Base-by-base conservation (phyloP, 345 rosid genomes). In the Hibiscus syriacus region DNA sequence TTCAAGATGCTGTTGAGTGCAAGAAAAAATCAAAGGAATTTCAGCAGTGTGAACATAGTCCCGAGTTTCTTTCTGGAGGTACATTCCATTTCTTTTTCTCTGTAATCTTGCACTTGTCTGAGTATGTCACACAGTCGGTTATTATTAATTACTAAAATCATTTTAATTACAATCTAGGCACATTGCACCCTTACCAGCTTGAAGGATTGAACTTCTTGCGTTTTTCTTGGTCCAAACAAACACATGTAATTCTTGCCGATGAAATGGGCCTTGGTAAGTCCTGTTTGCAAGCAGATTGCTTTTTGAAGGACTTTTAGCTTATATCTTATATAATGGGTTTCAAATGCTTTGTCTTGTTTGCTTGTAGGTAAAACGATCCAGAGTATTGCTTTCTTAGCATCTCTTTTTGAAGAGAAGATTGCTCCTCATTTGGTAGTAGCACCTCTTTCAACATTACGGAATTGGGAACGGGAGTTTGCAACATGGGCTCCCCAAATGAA, bases 401-500 rank as follows among this genome's bases (percentile, higher is more conserved):
- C 99, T 58, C 99, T 92, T 70, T 90, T 79, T 67, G 83, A 74
- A 73, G 99, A 88, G 65, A 74, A 72, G 39, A 20, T 80, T 76
- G 68, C 66, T 48, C 96, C 98, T 22, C 91, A 87, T 82, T 80
- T 95, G 83, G 99, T 95, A n/a, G 86, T 95, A 55, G 99, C 99
- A 78, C 99, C 99, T 60, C 98, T 95, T 73, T 95, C 99, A 73
- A 92, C 98, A 27, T 78, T 95, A 76, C 83, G 98, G 72, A 95
- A 95, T 72, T 95, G 99, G 99, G 99, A 95, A 69, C 86, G 99
- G 26, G 98, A 95, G 76, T 95, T 95, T 71, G 93, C 97, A 34
- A 88, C 93, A 70, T 95, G 99, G 99, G 98, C 97, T 39, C 99
- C 99, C 16, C 98, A 90, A 74, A 77, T 95, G 97, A 95, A 92